Percentiles rank a stretch among this genome's conserved stretches.
These are phyloP conservation scores for Sapria himalayana DNA, from an alignment of 345 rosid genomes.

Conservation along the genomic window DNA sequence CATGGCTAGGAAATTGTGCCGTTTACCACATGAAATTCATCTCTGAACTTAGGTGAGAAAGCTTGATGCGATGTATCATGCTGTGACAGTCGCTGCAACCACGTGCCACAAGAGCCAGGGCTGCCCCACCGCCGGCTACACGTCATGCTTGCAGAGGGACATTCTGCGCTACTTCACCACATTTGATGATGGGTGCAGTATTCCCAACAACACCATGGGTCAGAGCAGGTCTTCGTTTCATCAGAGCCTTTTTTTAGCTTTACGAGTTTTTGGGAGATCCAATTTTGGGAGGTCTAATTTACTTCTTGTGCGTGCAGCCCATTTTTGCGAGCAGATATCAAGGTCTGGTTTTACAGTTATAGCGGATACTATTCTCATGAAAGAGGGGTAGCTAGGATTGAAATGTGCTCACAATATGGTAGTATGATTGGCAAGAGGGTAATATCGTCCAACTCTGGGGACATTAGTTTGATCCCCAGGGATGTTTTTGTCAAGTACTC, in stretches of 20 bases:
- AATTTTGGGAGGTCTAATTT: too few species aligned
- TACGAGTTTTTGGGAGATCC: too few species aligned
- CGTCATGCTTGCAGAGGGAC: constrained; percentile 31
- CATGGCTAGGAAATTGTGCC: constrained; percentile 2
- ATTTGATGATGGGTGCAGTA: constrained; percentile 8
- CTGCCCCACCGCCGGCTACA: constrained; percentile 24
- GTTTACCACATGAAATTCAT: constrained; percentile 4
- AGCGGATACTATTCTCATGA: too few species aligned
- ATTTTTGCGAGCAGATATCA: constrained; percentile 82
- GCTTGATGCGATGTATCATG: constrained; percentile 28
- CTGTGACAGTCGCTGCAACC: constrained; percentile 22
- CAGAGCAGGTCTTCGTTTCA: constrained; percentile 22
- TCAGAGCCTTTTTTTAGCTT: neutral
- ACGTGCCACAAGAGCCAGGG: constrained; percentile 25
- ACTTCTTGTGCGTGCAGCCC: constrained; percentile 46
- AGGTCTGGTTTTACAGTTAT: constrained; percentile 37
- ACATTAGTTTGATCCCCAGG: too few species aligned
- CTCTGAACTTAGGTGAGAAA: constrained; percentile 20
- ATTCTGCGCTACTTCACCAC: constrained; percentile 37
- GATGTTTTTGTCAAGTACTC: too few species aligned
- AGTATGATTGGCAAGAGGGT: too few species aligned
- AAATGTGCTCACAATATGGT: too few species aligned
- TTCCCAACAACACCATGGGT: constrained; percentile 18
- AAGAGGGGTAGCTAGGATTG: too few species aligned
- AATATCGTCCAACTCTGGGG: too few species aligned